Conservation (phyloP, 2,329 filamentous ascomycete genomes). For the Venturia effusa region DNA sequence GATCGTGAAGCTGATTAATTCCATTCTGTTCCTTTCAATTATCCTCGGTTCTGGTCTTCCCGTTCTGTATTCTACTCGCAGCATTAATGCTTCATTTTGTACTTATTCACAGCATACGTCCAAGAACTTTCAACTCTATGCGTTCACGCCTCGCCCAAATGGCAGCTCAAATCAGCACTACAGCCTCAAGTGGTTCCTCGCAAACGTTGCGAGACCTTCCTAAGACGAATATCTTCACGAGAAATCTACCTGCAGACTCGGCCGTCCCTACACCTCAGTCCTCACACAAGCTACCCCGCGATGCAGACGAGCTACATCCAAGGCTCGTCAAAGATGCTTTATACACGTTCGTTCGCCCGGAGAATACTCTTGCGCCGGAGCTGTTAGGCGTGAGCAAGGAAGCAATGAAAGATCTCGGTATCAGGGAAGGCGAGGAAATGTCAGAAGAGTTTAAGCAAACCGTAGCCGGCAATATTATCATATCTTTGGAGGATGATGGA, state of each 20-base stretch:
- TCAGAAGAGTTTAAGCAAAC: slow-evolving; percentile 66
- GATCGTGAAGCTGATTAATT: not conserved
- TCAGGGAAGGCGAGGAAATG: slow-evolving; percentile 55
- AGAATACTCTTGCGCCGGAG: slow-evolving; percentile 58
- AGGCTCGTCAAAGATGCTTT: slow-evolving; percentile 75
- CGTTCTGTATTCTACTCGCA: not conserved
- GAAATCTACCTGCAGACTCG: slow-evolving; percentile 62
- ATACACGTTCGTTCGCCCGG: slow-evolving; percentile 85
- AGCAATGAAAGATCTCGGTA: slow-evolving; percentile 71
- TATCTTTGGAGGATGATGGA: slow-evolving; percentile 57
- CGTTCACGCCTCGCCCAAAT: slow-evolving; percentile 29
- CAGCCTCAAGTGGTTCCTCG: slow-evolving; percentile 15
- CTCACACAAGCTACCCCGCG: slow-evolving; percentile 72
- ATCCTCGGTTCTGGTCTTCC: not conserved
- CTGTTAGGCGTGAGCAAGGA: slow-evolving; percentile 69
- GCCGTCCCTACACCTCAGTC: slow-evolving; percentile 67
- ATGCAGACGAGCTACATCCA: slow-evolving; percentile 53
- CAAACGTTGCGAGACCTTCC: slow-evolving; percentile 42
- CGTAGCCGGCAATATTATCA: slow-evolving; percentile 72
- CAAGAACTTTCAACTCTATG: slow-evolving; percentile 3
- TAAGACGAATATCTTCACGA: slow-evolving; percentile 55
- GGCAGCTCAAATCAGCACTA: slow-evolving; percentile 31
- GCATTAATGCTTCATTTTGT: not conserved
- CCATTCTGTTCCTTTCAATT: not conserved
- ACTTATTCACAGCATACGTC: not conserved